Percentiles rank a stretch among this genome's conserved stretches.
phyloP scores from a whole-genome alignment of 1,139 yeast genomes.

The Kodamaea derodonti region DNA sequence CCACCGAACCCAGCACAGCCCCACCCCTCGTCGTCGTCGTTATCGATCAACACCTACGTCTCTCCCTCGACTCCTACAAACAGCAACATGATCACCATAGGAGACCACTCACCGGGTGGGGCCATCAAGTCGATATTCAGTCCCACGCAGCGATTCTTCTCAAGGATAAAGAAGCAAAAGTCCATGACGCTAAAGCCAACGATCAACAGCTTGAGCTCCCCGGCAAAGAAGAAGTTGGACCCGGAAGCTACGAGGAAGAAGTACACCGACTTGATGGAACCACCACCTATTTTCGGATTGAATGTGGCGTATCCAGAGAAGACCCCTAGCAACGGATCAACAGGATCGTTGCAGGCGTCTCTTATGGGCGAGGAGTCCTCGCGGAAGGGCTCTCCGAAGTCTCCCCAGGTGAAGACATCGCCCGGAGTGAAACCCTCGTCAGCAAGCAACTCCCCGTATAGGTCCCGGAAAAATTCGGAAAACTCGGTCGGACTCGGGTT shows the following conservation, averaged over 20 bases:
- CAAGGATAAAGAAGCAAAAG: slow-evolving; percentile 7
- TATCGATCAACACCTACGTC: slow-evolving; percentile 4
- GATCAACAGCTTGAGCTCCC: slow-evolving; percentile 32
- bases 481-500: slow-evolving; percentile 20
- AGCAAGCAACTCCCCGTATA: too few relatives aligned
- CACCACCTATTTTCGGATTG: slow-evolving; percentile 34
- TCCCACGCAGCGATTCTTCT: slow-evolving; percentile 30
- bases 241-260: slow-evolving; percentile 11
- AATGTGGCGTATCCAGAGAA: slow-evolving; percentile 9
- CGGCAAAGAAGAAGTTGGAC: slow-evolving; percentile 15
- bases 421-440: too few relatives aligned
- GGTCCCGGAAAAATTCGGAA: slow-evolving; percentile 25
- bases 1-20: too few relatives aligned
- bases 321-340: not conserved
- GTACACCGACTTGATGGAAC: slow-evolving; percentile 30
- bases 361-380: too few relatives aligned
- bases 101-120: slow-evolving; percentile 33
- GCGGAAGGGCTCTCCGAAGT: too few relatives aligned
- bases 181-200: slow-evolving; percentile 22
- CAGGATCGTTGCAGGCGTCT: not conserved
- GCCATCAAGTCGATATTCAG: slow-evolving; percentile 28
- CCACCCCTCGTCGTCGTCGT: not conserved
- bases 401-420: too few relatives aligned
- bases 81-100: slow-evolving; percentile 25
- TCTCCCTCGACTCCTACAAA: slow-evolving; percentile 22